Percentiles rank a stretch among this genome's conserved stretches.
Conservation (phyloP, 352 stramenopile genomes). For the Pythium phragmiticola region DNA sequence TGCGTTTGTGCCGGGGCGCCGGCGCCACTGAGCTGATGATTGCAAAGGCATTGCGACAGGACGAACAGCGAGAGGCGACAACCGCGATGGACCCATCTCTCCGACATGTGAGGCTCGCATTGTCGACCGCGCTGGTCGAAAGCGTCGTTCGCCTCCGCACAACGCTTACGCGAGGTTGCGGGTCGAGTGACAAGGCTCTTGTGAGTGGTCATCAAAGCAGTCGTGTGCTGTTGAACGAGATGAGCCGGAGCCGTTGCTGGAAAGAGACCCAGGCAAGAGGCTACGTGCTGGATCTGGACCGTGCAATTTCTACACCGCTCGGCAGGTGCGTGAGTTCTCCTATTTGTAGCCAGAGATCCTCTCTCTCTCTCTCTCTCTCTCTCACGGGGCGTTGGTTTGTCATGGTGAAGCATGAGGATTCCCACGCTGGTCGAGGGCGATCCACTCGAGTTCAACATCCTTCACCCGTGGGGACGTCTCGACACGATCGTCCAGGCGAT, state of each 20-base stretch:
- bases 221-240: slow-evolving; percentile 14
- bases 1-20: slow-evolving; percentile 40
- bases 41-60: slow-evolving; percentile 18
- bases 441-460: slow-evolving; percentile 31
- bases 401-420: slow-evolving; percentile 29
- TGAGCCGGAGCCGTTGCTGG: background rate
- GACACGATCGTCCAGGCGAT: slow-evolving; percentile 44
- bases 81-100: slow-evolving; percentile 4
- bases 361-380: too few relatives aligned
- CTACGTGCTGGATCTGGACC: slow-evolving; percentile 33
- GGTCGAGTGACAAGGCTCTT: background rate
- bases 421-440: slow-evolving; percentile 40
- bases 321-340: slow-evolving; percentile 14
- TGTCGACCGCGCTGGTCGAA: slow-evolving; percentile 16
- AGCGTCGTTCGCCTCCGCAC: slow-evolving; percentile 16
- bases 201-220: background rate
- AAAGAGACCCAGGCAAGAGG: background rate
- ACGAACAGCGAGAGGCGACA: slow-evolving; percentile 8
- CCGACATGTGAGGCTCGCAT: slow-evolving; percentile 11
- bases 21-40: slow-evolving; percentile 48
- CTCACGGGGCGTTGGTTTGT: background rate
- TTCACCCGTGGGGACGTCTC: slow-evolving; percentile 58
- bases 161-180: slow-evolving; percentile 13
- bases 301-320: slow-evolving; percentile 23
- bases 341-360: too few relatives aligned